Evolutionary conservation across 352 stramenopile species (phyloP).

Genomic region (Pseudoperonospora humuli): DNA sequence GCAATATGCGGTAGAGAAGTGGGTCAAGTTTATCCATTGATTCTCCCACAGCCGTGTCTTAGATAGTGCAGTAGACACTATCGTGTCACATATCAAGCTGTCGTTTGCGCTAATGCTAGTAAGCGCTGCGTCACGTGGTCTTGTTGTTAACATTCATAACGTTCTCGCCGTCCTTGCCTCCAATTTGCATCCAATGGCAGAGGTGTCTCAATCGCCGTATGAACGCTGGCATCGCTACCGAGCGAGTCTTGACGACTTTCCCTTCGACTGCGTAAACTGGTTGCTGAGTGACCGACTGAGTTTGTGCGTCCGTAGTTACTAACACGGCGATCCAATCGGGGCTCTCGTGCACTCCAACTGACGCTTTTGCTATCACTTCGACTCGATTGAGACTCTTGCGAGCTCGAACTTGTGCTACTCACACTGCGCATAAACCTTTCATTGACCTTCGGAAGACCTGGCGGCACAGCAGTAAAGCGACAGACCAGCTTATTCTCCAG

Average conservation of each 20-base stretch:
- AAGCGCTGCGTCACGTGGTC: conserved; percentile 11
- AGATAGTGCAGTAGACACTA: conserved; percentile 20
- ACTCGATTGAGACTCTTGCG: conserved; percentile 12
- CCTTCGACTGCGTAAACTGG: conserved; percentile 13
- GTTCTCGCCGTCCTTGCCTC: conserved; percentile 5
- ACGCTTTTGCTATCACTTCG: conserved; percentile 12
- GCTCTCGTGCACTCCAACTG: conserved; percentile 17
- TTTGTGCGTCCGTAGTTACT: conserved; percentile 6
- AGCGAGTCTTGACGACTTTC: conserved; percentile 16
- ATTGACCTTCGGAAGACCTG: neutral
- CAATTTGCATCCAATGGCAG: conserved; percentile 3
- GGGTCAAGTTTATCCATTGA: conserved; percentile 7
- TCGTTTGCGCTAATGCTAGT: conserved; percentile 18
- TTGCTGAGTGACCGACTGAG: conserved; percentile 11
- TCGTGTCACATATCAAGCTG: conserved; percentile 23
- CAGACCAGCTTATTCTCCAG: conserved; percentile 63
- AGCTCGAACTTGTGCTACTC: conserved; percentile 17
- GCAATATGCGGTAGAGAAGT: conserved; percentile 36
- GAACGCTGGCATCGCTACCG: conserved; percentile 19
- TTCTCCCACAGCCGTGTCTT: conserved; percentile 5
- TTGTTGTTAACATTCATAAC: neutral
- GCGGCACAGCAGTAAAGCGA: conserved; percentile 24
- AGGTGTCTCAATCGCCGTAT: conserved; percentile 21
- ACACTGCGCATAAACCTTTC: conserved; percentile 10
- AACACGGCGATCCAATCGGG: conserved; percentile 9